These are phyloP conservation scores for Lachancea nothofagi DNA, from an alignment of 805 yeast genomes.

Conservation along the genomic window DNA sequence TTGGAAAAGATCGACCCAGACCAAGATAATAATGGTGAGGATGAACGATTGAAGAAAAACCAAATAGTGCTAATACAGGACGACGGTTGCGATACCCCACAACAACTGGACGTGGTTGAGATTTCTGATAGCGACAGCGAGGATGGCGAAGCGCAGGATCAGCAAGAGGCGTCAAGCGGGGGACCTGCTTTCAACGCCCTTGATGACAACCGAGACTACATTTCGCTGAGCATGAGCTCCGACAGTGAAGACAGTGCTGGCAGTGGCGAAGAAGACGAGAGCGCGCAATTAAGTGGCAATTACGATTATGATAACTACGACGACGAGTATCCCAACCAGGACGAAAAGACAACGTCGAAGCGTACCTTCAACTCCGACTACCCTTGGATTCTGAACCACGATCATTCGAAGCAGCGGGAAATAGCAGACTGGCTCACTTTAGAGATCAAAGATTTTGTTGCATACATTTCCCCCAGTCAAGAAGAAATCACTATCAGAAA, in stretches of 20 bases:
- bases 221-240: constrained; percentile 35
- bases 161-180: background rate
- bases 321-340: constrained; percentile 7
- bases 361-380: constrained; percentile 27
- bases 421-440: constrained; percentile 81
- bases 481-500: constrained; percentile 68
- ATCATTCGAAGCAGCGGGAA: constrained; percentile 69
- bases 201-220: constrained; percentile 39
- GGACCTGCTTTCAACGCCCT: constrained; percentile 24
- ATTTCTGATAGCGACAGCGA: constrained; percentile 8
- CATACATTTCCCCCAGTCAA: constrained; percentile 78
- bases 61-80: constrained; percentile 13
- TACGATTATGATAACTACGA: constrained; percentile 16
- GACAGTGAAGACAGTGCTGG: constrained; percentile 23
- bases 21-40: constrained; percentile 4
- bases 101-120: constrained; percentile 13
- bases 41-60: constrained; percentile 6
- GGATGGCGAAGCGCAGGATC: background rate
- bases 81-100: constrained; percentile 18
- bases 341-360: constrained; percentile 5
- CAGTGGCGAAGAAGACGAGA: constrained; percentile 13
- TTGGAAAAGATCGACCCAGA: constrained; percentile 15
- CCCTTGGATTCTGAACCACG: constrained; percentile 78
- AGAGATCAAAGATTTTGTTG: constrained; percentile 80
- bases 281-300: constrained; percentile 11